These are phyloP conservation scores for Saccharomyces hybrid DNA, from an alignment of 1,139 yeast species.

Conservation along the genomic window DNA sequence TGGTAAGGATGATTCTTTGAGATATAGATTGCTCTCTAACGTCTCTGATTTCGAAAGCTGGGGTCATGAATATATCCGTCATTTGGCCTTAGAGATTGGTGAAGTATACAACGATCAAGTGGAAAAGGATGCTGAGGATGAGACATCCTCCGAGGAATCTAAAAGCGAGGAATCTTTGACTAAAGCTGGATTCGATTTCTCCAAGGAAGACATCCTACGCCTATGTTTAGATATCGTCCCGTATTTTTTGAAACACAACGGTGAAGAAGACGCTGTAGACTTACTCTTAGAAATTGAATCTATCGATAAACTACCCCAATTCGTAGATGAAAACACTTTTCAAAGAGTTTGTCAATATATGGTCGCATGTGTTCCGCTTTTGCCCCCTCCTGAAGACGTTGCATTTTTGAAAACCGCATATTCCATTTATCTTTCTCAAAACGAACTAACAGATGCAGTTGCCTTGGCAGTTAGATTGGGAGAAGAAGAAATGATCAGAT, in stretches of 20 bases:
- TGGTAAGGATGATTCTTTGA: conserved; percentile 71
- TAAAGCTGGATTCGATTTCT: conserved; percentile 20
- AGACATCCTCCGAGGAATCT: conserved; percentile 11
- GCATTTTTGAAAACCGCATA: conserved; percentile 88
- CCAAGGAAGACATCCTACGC: conserved; percentile 43
- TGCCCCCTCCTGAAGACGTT: conserved; percentile 91
- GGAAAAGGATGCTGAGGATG: conserved; percentile 42
- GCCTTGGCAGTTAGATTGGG: conserved; percentile 84
- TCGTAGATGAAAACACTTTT: conserved; percentile 77
- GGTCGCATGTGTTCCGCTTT: conserved; percentile 90
- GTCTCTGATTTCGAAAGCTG: conserved; percentile 68
- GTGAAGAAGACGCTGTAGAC: conserved; percentile 98
- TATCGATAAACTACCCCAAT: conserved; percentile 72
- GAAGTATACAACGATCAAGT: conserved; percentile 65
- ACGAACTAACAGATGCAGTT: conserved; percentile 82
- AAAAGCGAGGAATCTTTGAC: conserved; percentile 1
- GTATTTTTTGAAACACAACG: conserved; percentile 86
- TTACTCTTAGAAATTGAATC: conserved; percentile 80
- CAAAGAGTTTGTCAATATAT: conserved; percentile 88
- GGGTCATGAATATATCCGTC: conserved; percentile 98
- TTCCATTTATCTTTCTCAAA: conserved; percentile 70
- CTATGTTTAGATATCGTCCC: conserved; percentile 79
- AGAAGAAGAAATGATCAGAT: conserved; percentile 65
- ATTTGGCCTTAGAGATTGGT: conserved; percentile 89
- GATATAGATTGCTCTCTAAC: conserved; percentile 64